A percentile compares a stretch with the other conserved stretches of the same genome.
phyloP scores from a whole-genome alignment of 306 rosid genomes.

The Vachellia pachyceras region DNA sequence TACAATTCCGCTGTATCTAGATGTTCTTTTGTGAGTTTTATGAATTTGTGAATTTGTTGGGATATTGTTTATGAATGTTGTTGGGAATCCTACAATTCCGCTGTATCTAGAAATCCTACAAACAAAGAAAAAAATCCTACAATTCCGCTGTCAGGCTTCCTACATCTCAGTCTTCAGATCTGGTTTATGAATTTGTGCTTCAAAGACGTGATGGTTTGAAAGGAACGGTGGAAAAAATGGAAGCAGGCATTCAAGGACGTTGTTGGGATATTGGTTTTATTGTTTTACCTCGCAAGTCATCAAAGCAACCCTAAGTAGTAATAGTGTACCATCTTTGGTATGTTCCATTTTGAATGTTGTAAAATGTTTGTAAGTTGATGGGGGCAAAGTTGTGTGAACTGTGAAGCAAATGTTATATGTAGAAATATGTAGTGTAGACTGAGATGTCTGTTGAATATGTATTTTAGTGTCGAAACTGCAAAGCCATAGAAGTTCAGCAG shows the following conservation, averaged over 20 bases:
- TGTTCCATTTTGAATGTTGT: neutral
- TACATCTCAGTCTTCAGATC: neutral
- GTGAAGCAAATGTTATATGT: neutral
- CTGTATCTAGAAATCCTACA: too few species aligned
- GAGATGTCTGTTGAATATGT: neutral
- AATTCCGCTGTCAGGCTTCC: too few species aligned
- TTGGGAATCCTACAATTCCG: too few species aligned
- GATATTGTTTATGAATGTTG: too few species aligned
- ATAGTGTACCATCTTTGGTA: neutral
- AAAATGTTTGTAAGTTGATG: conserved; percentile 9
- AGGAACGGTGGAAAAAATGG: too few species aligned
- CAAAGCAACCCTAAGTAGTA: neutral
- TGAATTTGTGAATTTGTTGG: too few species aligned
- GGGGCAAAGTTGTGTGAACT: neutral
- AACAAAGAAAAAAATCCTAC: too few species aligned
- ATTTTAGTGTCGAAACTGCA: neutral
- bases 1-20: neutral
- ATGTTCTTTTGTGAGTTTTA: neutral
- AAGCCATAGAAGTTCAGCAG: neutral
- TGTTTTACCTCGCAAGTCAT: neutral
- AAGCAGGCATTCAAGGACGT: neutral
- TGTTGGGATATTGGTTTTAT: neutral
- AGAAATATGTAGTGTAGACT: neutral
- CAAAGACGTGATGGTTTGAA: conserved; percentile 7
- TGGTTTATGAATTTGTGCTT: neutral